Conservation (phyloP, 2,329 filamentous ascomycete species). For the Trichoderma hamatum region DNA sequence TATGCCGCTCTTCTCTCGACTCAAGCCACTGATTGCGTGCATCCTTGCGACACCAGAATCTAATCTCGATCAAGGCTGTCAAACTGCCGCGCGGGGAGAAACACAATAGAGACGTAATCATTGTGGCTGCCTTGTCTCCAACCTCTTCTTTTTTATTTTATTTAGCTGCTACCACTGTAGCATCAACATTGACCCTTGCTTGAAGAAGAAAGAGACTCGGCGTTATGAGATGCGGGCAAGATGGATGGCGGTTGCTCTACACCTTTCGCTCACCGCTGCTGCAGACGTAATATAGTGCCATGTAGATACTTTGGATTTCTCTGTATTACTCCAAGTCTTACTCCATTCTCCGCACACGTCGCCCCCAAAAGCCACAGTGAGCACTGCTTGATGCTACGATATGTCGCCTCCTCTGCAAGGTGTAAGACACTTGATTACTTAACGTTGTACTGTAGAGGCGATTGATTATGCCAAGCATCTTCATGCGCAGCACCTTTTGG, state of each 20-base stretch:
- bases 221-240: background rate
- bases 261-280: background rate
- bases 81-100: background rate
- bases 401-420: background rate
- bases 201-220: background rate
- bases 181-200: background rate
- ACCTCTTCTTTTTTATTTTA: background rate
- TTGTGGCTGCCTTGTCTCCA: background rate
- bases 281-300: background rate
- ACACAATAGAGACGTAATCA: background rate
- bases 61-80: background rate
- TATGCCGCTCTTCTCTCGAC: background rate
- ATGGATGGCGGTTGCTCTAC: background rate
- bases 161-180: background rate
- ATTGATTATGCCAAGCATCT: background rate
- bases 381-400: background rate
- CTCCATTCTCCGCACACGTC: background rate
- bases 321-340: background rate
- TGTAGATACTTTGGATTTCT: background rate
- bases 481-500: background rate
- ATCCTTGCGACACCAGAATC: background rate
- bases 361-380: background rate
- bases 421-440: background rate
- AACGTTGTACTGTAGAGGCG: background rate
- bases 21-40: background rate